Conservation (phyloP, 768 basidiomycete genomes). For the Hebeloma cylindrosporum region DNA sequence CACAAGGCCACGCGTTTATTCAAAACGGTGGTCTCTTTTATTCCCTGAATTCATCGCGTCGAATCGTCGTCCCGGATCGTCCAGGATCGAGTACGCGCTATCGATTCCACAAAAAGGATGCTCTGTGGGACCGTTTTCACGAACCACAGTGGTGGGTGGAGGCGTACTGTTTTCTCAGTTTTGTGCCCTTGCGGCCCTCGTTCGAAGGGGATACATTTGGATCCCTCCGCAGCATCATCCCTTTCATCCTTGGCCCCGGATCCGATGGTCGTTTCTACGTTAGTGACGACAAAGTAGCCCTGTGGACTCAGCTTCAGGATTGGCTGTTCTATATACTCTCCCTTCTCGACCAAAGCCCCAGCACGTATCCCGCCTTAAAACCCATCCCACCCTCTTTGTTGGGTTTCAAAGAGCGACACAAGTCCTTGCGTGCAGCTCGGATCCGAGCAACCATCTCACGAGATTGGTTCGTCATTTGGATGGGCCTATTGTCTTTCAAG, state of each 20-base stretch:
- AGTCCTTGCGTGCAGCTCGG: not conserved
- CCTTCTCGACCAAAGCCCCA: not conserved
- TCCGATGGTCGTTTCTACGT: not conserved
- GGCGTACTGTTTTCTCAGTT: not conserved
- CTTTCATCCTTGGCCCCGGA: not conserved
- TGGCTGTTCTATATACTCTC: not conserved
- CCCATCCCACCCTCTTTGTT: not conserved
- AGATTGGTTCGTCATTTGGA: constrained; percentile 14
- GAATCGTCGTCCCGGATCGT: not conserved
- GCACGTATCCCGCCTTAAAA: not conserved
- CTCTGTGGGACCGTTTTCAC: not conserved
- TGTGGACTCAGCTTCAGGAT: constrained; percentile 1
- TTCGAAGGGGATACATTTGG: not conserved
- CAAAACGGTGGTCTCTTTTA: not conserved
- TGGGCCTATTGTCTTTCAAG: constrained; percentile 2
- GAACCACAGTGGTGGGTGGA: not conserved
- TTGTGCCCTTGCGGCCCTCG: not conserved
- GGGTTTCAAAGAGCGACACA: not conserved
- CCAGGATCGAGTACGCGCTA: not conserved
- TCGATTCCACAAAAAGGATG: not conserved
- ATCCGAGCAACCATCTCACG: not conserved
- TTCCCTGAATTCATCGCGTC: not conserved
- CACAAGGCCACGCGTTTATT: no score
- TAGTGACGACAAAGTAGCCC: not conserved
- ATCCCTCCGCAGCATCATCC: not conserved